Conservation (phyloP, 1,284 basidiomycete species). For the Uromyces viciae-fabae region DNA sequence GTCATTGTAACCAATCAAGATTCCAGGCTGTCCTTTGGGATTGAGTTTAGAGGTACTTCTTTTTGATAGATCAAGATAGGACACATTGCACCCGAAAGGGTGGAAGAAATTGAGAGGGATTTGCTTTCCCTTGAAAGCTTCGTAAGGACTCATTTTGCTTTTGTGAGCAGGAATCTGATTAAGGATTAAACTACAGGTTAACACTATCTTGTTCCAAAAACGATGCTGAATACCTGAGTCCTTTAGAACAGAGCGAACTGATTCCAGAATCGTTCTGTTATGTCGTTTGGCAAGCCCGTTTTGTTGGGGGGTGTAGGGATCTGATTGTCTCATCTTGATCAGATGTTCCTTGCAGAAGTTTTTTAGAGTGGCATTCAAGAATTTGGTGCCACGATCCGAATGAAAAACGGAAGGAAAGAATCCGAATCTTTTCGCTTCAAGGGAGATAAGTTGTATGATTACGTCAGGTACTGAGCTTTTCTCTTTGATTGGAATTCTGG, state of each 20-base stretch:
- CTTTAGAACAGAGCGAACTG: background rate
- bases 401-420: background rate
- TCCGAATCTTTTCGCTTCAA: background rate
- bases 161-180: background rate
- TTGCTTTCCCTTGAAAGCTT: background rate
- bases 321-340: background rate
- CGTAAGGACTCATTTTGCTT: background rate
- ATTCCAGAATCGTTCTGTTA: background rate
- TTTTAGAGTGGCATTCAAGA: background rate
- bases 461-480: background rate
- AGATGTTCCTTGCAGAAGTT: background rate
- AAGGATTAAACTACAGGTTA: background rate
- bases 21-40: background rate
- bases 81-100: background rate
- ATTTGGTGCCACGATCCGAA: background rate
- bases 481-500: background rate
- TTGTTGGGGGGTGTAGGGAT: constrained; percentile 5
- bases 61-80: background rate
- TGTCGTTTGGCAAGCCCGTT: background rate
- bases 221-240: background rate
- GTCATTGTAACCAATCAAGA: background rate
- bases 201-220: background rate
- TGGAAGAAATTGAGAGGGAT: background rate
- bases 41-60: background rate
- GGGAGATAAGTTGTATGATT: background rate